Evolutionary conservation across 2,329 filamentous ascomycete genomes (phyloP).

Genomic region (Ceratocystis destructans): DNA sequence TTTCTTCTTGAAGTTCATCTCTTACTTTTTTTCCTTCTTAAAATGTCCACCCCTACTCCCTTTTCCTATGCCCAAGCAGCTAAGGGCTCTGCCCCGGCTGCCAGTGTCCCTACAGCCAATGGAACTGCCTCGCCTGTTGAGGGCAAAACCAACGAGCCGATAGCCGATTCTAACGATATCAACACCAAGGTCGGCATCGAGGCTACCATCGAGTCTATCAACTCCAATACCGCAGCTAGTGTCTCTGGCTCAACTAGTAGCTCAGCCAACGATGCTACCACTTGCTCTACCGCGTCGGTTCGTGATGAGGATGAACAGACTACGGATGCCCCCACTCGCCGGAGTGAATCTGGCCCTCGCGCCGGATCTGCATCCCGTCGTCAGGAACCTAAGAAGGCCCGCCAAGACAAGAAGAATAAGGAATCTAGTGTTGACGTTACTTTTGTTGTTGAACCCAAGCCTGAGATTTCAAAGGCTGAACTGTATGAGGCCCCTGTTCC

Average conservation of each 20-base stretch:
- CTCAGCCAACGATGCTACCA: constrained; percentile 21
- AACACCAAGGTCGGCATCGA: constrained; percentile 11
- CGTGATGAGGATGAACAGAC: constrained; percentile 30
- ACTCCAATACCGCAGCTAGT: constrained; percentile 17
- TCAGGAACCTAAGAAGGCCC: constrained; percentile 29
- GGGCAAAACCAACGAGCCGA: constrained; percentile 11
- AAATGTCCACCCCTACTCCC: constrained; percentile 42
- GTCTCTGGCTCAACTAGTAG: constrained; percentile 19
- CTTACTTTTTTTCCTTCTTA: neutral
- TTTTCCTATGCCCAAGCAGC: constrained; percentile 97
- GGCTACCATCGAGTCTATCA: constrained; percentile 6
- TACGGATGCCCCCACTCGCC: constrained; percentile 31
- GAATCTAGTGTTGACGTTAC: constrained; percentile 22
- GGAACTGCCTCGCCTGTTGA: neutral
- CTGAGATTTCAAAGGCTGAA: constrained; percentile 45
- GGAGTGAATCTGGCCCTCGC: constrained; percentile 25
- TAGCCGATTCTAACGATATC: constrained; percentile 13
- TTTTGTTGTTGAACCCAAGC: constrained; percentile 33
- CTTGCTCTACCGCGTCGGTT: constrained; percentile 28
- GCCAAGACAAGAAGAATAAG: constrained; percentile 50
- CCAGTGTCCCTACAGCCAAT: constrained; percentile 4
- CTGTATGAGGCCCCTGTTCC: constrained; percentile 73
- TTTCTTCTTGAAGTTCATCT: neutral
- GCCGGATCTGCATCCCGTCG: constrained; percentile 14
- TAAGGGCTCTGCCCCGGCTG: constrained; percentile 35